phyloP scores from a whole-genome alignment of 2,329 filamentous ascomycete species.

The Fusarium pseudocircinatum region DNA sequence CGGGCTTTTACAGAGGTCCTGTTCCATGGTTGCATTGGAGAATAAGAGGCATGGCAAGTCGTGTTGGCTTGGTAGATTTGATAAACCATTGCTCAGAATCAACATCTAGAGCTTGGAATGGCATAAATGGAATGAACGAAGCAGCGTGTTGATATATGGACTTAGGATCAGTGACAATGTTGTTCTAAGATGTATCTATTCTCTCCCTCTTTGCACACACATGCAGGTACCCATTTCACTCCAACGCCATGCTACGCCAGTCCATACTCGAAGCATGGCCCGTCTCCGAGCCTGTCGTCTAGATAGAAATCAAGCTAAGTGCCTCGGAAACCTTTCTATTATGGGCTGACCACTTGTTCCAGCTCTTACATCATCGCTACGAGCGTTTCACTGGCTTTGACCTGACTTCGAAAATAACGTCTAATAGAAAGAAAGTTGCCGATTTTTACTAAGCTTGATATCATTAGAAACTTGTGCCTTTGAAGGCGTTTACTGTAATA shows the following conservation, averaged over 20 bases:
- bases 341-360: neutral
- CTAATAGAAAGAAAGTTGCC: neutral
- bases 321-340: neutral
- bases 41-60: accelerated
- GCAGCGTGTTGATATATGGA: neutral
- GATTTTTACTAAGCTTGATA: accelerated
- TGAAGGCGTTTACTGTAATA: too few relatives aligned
- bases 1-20: neutral
- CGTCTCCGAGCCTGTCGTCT: neutral
- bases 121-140: accelerated
- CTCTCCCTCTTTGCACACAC: too few relatives aligned
- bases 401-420: neutral
- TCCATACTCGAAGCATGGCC: neutral
- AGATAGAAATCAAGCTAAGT: neutral
- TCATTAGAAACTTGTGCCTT: accelerated
- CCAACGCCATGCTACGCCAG: neutral
- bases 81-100: neutral
- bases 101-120: neutral
- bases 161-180: neutral
- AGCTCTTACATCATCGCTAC: accelerated
- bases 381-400: neutral
- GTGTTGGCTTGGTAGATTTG: neutral
- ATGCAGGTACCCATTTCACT: neutral
- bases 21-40: neutral
- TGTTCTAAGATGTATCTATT: accelerated